Evolutionary conservation across 805 yeast species (phyloP), one percentile per base, ranked within the genome.

Genomic region (Yarrowia sp.): DNA sequence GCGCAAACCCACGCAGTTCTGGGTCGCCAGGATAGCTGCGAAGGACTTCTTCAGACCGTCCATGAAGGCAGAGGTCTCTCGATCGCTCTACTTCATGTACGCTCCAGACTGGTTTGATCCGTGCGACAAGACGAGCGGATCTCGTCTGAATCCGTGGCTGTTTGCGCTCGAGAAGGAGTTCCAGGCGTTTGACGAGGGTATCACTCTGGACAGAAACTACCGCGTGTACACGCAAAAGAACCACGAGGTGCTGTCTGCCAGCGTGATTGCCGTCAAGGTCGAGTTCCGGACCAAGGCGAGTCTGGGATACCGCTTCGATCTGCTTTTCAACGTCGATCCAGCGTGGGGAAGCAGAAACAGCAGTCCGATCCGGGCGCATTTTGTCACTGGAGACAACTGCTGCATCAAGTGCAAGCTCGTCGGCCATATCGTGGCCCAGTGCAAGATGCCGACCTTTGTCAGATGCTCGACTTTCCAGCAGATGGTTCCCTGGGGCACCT

Each of bases 61-160:
- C 38, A 47, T 47, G 55, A 47, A 47, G 14, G 38, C 55, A 0
- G 55, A 47, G n/a, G 38, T 47, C 2, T 32, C 55, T 1, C 25
- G 55, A 10, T 31, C 55, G 7, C 38, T 47, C 13, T 47, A 47
- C 14, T 47, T 47, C 29, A 31, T 47, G 38, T 47, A 47, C 19
- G 55, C 38, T 19, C 55, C 55, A 4, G 55, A 47, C 29, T 44
- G 51, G 51, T 47, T 47, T 21, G 38, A 31, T 47, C 55, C 55
- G 14, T 31, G 14, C 9, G 38, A 31, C 19, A 31, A 47, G 38
- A 21, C n/a, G 19, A 31, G 38, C 21, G 36, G 19, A 3, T 14
- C 19, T 2, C 13, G 38, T 1, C 29, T 47, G 19, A 22, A 47
- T 6, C 55, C 55, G 10, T 47, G 55, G 55, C 19, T 47, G 6